Evolutionary conservation across 352 stramenopile genomes (phyloP).

Genomic region (Phytophthora gonapodyides): DNA sequence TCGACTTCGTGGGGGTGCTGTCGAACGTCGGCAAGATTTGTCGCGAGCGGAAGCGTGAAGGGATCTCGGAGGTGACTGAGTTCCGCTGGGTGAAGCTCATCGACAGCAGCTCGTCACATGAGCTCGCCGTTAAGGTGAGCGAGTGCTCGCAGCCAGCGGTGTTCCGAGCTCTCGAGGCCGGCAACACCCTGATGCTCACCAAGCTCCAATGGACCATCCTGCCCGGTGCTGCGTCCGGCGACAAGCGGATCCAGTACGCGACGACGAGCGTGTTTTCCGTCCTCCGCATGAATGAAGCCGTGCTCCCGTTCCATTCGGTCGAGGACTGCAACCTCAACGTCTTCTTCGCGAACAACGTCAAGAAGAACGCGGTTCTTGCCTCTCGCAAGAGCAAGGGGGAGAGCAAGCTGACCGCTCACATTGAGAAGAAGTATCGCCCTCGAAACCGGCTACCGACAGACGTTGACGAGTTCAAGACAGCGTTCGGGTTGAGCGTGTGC

Average conservation of each 20-base stretch:
- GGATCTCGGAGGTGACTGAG: slow-evolving; percentile 19
- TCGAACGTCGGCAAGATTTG: slow-evolving; percentile 55
- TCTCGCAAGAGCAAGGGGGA: slow-evolving; percentile 21
- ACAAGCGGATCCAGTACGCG: slow-evolving; percentile 44
- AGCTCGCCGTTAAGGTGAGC: slow-evolving; percentile 52
- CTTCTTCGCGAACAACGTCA: slow-evolving; percentile 42
- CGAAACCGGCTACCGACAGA: slow-evolving; percentile 26
- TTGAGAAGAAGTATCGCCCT: slow-evolving; percentile 38
- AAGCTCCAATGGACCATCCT: slow-evolving; percentile 56
- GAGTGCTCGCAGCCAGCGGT: slow-evolving; percentile 50
- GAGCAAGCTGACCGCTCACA: slow-evolving; percentile 29
- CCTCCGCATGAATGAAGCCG: slow-evolving; percentile 42
- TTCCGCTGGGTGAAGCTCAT: slow-evolving; percentile 73
- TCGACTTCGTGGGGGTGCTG: slow-evolving; percentile 71
- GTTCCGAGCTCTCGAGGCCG: slow-evolving; percentile 55
- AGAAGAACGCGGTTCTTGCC: slow-evolving; percentile 21
- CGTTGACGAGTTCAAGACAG: slow-evolving; percentile 32
- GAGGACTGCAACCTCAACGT: slow-evolving; percentile 45
- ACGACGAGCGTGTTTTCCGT: slow-evolving; percentile 47
- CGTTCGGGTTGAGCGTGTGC: slow-evolving; percentile 24
- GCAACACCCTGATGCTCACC: slow-evolving; percentile 55
- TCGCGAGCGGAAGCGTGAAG: slow-evolving; percentile 34
- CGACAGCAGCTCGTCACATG: slow-evolving; percentile 47
- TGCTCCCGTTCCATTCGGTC: slow-evolving; percentile 37
- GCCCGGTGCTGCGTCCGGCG: neutral